Evolutionary conservation across 768 basidiomycete genomes (phyloP).

Genomic region (Amanita phalloides): DNA sequence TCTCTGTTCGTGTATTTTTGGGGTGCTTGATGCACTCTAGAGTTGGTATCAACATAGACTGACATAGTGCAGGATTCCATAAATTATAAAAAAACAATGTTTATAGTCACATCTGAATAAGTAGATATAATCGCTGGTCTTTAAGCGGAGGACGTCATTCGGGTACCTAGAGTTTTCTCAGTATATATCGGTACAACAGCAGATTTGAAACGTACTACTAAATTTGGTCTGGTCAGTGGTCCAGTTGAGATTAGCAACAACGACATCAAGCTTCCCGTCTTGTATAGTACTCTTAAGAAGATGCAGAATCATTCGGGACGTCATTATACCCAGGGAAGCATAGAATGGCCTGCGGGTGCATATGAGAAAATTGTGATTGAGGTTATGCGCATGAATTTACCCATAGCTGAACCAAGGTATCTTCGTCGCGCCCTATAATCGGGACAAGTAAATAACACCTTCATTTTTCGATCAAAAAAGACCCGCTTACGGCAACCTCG

Average conservation of each 20-base stretch:
- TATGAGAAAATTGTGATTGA: background rate
- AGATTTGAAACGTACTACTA: background rate
- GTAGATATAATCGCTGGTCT: too few relatives aligned
- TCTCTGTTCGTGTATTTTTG: too few relatives aligned
- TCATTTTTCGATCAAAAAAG: background rate
- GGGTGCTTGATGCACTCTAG: too few relatives aligned
- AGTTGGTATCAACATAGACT: too few relatives aligned
- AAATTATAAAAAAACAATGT: too few relatives aligned
- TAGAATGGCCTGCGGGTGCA: conserved; percentile 28
- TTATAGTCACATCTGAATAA: too few relatives aligned
- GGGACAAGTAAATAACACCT: background rate
- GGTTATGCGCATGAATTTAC: conserved; percentile 10
- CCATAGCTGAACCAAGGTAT: conserved; percentile 42
- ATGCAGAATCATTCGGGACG: conserved; percentile 34
- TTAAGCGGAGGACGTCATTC: background rate
- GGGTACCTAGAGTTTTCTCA: background rate
- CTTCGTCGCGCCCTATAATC: conserved; percentile 24
- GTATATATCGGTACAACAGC: background rate
- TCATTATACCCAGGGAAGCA: conserved; percentile 34
- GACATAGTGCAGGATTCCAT: too few relatives aligned
- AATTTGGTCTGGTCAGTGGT: background rate
- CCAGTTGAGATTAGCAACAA: background rate
- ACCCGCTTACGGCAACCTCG: conserved; percentile 27
- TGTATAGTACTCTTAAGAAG: conserved; percentile 23
- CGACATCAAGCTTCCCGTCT: background rate